Evolutionary conservation across 805 yeast species (phyloP), one percentile per base, ranked within the genome.

Genomic region (Wickerhamomyces queroliae): DNA sequence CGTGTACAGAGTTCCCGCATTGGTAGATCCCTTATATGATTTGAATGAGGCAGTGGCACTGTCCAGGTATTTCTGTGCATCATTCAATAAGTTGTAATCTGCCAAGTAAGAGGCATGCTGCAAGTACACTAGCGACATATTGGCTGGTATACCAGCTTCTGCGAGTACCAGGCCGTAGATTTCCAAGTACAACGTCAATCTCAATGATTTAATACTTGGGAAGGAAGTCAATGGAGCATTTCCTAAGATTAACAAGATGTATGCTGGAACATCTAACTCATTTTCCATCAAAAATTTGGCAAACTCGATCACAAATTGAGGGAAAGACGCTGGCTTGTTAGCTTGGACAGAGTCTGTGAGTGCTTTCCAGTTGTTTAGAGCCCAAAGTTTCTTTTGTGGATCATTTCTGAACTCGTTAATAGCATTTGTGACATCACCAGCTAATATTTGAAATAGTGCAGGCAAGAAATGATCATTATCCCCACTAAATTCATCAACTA

Each of bases 91-190:
- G 2, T 91, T 93, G 44, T 70, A 63, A 47, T 89, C 97, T 3
- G 84, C 80, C 44, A 89, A 65, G 19, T 70, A 62, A 35, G 72
- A 70, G 0, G 93, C 93, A 51, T 85, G 93, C 21, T 67, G 67
- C 30, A 86, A 61, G 53, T 83, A 85, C 46, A 74, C 66, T 0
- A 77, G 68, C 13, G 83, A 53, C 49, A 84, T 59, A 45, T 79
- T 84, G 12, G 52, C 47, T 22, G 32, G 25, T 15, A 55, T 47
- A 0, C 64, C 63, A 29, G 47, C 47, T 13, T 49, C 53, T 19
- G 45, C 44, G 29, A 49, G 24, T 26, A 42, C 21, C 21, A 44
- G 42, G 3, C 50, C 50, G 30, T 51, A 51, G 1, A 52, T 50
- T 19, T 39, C 71, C 55, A 57, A 42, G 31, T 54, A 51, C 21